Conservation (phyloP, 129 eudicot genomes). For the Lactuca sativa region DNA sequence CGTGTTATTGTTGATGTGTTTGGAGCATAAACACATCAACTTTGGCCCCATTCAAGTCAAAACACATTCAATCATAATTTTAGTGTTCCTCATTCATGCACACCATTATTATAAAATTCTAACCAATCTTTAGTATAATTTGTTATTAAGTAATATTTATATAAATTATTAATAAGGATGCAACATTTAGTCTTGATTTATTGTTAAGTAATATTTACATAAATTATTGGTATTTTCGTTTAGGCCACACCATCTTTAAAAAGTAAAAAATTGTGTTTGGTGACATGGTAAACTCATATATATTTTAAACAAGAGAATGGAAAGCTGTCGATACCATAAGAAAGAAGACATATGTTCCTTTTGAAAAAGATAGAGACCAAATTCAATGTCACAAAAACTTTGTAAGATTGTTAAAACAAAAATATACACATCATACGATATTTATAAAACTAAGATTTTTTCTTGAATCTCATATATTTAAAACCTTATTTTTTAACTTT, state of each 20-base stretch:
- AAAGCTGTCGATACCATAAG: background rate
- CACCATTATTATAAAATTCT: background rate
- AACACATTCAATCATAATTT: conserved; percentile 19
- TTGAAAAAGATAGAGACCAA: background rate
- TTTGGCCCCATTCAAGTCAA: conserved; percentile 28
- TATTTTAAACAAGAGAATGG: background rate
- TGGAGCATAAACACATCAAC: conserved; percentile 19
- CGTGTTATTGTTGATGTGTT: conserved; percentile 31
- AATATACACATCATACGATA: no score
- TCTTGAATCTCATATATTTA: no score
- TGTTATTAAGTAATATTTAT: background rate
- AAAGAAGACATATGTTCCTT: background rate
- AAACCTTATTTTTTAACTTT: no score
- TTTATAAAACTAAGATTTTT: no score
- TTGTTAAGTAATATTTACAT: background rate
- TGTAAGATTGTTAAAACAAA: background rate
- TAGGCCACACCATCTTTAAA: background rate
- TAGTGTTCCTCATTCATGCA: conserved; percentile 24
- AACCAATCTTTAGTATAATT: background rate
- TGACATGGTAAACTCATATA: background rate
- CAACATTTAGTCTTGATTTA: background rate
- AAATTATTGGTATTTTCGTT: background rate
- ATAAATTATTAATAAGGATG: background rate
- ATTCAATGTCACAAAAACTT: background rate
- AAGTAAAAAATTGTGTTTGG: background rate